These are phyloP conservation scores for Aspergillus versicolor DNA, from an alignment of 2,329 filamentous ascomycete genomes.

Conservation along the genomic window DNA sequence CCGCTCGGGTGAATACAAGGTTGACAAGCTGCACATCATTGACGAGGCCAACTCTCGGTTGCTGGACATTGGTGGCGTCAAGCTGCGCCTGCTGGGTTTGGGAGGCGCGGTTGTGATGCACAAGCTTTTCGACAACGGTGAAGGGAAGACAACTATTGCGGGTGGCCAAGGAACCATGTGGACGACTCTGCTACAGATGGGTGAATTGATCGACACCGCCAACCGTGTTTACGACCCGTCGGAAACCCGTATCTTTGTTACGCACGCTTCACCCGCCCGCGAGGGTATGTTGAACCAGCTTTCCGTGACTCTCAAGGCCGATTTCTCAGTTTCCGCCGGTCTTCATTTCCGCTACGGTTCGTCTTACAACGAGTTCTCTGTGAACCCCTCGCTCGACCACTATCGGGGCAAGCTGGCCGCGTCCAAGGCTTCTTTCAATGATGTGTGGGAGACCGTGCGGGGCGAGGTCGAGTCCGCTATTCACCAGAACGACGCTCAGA, in stretches of 20 bases:
- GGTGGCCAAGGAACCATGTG: conserved; percentile 99
- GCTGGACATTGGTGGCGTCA: conserved; percentile 91
- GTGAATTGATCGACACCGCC: conserved; percentile 94
- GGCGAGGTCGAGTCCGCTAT: conserved; percentile 93
- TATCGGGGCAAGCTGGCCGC: conserved; percentile 98
- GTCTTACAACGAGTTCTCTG: conserved; percentile 99
- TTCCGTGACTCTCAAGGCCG: conserved; percentile 93
- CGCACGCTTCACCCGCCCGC: conserved; percentile 91
- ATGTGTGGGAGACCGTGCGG: conserved; percentile 99
- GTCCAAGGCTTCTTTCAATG: conserved; percentile 97
- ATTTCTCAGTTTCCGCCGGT: conserved; percentile 96
- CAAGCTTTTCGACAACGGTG: conserved; percentile 98
- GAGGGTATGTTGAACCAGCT: conserved; percentile 97
- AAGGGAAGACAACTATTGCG: conserved; percentile 95
- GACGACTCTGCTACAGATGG: conserved; percentile 97
- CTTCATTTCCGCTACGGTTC: conserved; percentile 98
- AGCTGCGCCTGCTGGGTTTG: conserved; percentile 87
- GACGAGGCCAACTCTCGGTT: conserved; percentile 96
- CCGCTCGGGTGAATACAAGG: conserved; percentile 95
- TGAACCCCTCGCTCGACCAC: conserved; percentile 96
- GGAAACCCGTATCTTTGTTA: conserved; percentile 94
- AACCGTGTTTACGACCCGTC: conserved; percentile 98
- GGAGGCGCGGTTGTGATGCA: conserved; percentile 99
- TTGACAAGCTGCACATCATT: conserved; percentile 95
- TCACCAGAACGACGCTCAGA: conserved; percentile 87